Conservation (phyloP, 2,329 filamentous ascomycete genomes). For the Ceratocystis huliohia region DNA sequence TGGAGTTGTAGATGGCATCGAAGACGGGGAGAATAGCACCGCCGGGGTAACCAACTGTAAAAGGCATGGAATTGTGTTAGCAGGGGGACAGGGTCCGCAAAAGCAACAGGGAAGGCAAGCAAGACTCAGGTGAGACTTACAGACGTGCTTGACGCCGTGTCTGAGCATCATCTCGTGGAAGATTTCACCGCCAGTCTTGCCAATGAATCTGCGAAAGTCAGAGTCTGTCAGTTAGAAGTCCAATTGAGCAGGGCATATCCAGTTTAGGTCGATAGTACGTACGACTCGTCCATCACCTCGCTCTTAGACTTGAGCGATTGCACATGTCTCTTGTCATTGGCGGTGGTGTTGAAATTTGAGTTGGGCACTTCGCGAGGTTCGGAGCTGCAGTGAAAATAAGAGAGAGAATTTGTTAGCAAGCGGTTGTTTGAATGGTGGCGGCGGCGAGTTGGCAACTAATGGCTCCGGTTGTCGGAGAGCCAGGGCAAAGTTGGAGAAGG, state of each 20-base stretch:
- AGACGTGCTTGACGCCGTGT: constrained; percentile 84
- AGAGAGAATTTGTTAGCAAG: constrained; percentile 21
- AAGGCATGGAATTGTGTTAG: not conserved
- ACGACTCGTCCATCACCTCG: constrained; percentile 69
- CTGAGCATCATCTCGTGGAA: constrained; percentile 99
- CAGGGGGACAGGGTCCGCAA: constrained; percentile 16
- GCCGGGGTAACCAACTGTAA: constrained; percentile 70
- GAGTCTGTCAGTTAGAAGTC: not conserved
- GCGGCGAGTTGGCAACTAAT: not conserved
- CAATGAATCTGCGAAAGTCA: constrained; percentile 56
- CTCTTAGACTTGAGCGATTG: constrained; percentile 51
- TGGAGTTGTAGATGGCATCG: constrained; percentile 96
- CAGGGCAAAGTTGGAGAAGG: too few relatives aligned
- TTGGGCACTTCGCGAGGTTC: constrained; percentile 47
- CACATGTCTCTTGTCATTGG: constrained; percentile 45
- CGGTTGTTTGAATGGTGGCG: not conserved
- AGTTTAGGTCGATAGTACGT: constrained; percentile 30
- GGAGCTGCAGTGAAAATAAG: constrained; percentile 29
- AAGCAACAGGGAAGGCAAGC: not conserved
- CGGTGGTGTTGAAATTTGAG: constrained; percentile 44
- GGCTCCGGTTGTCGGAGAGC: not conserved
- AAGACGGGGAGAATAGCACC: constrained; percentile 96
- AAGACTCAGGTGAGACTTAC: constrained; percentile 41
- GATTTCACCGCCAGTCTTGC: constrained; percentile 89
- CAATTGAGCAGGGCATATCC: not conserved